phyloP scores from a whole-genome alignment of 2,329 filamentous ascomycete species.

The Alternaria atra region DNA sequence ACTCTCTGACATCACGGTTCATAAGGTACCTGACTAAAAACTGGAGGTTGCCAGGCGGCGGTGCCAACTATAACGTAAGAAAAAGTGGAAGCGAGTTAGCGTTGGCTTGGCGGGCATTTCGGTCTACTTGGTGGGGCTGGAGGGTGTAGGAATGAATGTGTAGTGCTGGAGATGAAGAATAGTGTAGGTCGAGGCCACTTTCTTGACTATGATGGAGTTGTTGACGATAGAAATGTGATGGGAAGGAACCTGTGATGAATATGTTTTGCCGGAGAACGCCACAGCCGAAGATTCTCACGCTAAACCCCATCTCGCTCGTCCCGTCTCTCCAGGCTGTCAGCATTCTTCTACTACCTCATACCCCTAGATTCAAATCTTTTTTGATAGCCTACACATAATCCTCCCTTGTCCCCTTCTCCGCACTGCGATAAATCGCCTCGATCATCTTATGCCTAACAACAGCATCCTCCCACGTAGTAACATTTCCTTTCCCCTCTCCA shows the following conservation, averaged over 20 bases:
- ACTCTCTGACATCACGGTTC: slow-evolving; percentile 12
- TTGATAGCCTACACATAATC: slow-evolving; percentile 35
- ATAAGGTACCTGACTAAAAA: slow-evolving; percentile 7
- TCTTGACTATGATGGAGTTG: background rate
- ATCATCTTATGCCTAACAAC: slow-evolving; percentile 48
- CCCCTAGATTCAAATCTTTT: background rate
- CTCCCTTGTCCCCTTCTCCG: slow-evolving; percentile 39
- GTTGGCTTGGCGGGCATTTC: background rate
- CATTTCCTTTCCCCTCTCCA: slow-evolving; percentile 37
- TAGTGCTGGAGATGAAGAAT: background rate
- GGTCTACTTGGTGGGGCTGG: background rate
- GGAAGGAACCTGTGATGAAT: background rate
- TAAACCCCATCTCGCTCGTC: background rate
- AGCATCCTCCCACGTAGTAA: slow-evolving; percentile 47
- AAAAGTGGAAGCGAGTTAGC: slow-evolving; percentile 12
- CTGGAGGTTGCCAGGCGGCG: background rate
- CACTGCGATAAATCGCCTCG: slow-evolving; percentile 48
- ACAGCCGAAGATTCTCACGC: background rate
- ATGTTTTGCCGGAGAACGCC: background rate
- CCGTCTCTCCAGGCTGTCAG: background rate
- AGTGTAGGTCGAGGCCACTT: background rate
- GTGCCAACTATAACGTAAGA: slow-evolving; percentile 17
- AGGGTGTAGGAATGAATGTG: background rate
- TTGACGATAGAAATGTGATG: background rate
- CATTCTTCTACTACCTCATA: background rate